These are phyloP conservation scores for Chytriomyces sp. DNA, from an alignment of 192 early-diverging fungal species.

Conservation along the genomic window DNA sequence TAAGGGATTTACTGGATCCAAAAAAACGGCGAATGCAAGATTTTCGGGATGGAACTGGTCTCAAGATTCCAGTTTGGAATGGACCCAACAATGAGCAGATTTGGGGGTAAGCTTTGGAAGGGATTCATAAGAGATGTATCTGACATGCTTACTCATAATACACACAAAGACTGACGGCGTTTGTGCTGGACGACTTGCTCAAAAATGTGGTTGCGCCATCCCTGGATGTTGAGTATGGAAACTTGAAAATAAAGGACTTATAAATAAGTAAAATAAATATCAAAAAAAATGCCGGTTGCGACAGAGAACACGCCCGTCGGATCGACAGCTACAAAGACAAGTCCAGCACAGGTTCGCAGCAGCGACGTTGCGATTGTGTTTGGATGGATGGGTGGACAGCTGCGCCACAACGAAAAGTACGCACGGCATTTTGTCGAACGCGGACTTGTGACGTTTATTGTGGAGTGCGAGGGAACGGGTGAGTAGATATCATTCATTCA, in stretches of 20 bases:
- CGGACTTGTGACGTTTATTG: neutral
- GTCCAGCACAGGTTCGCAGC: neutral
- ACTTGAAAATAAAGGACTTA: too few relatives aligned
- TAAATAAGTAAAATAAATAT: too few relatives aligned
- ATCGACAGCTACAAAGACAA: too few relatives aligned
- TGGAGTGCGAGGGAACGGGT: neutral
- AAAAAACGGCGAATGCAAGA: slow-evolving; percentile 39
- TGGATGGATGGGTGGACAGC: neutral
- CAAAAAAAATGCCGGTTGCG: too few relatives aligned
- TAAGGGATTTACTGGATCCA: slow-evolving; percentile 63
- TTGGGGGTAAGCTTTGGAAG: slow-evolving; percentile 29
- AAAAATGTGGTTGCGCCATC: slow-evolving; percentile 35
- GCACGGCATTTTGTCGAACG: neutral
- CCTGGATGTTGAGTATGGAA: neutral
- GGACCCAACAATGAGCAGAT: slow-evolving; percentile 54
- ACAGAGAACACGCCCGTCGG: too few relatives aligned
- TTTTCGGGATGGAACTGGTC: slow-evolving; percentile 51
- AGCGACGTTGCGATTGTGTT: neutral
- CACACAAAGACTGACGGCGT: slow-evolving; percentile 67
- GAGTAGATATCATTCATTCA: neutral
- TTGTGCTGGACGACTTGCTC: slow-evolving; percentile 65
- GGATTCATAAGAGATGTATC: neutral
- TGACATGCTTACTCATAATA: neutral
- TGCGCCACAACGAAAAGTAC: neutral
- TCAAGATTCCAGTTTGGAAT: slow-evolving; percentile 65